Evolutionary conservation across 768 basidiomycete genomes (phyloP).

Genomic region (Tylopilus rubrobrunneus): DNA sequence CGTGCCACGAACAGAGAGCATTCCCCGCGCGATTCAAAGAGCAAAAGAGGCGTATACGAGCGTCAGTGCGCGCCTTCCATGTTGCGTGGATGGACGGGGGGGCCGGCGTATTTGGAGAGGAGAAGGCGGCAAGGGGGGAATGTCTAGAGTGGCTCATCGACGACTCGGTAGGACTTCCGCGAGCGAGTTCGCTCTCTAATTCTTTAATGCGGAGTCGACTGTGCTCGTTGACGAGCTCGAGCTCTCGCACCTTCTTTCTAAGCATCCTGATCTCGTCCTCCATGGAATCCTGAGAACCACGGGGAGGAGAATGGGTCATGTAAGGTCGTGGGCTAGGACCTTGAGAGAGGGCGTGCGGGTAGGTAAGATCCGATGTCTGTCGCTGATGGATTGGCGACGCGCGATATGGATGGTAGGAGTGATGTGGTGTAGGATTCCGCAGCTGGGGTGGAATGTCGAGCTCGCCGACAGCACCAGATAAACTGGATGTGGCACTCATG

Average conservation of each 20-base stretch:
- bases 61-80: conserved; percentile 73
- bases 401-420: conserved; percentile 26
- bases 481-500: conserved; percentile 43
- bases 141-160: conserved; percentile 17
- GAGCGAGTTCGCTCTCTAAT: conserved; percentile 45
- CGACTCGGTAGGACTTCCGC: conserved; percentile 24
- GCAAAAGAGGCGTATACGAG: conserved; percentile 68
- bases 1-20: conserved; percentile 87
- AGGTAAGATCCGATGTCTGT: conserved; percentile 20
- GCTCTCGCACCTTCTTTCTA: conserved; percentile 54
- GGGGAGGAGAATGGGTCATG: conserved; percentile 17
- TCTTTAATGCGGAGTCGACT: conserved; percentile 44
- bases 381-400: conserved; percentile 20
- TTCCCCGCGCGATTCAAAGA: conserved; percentile 85
- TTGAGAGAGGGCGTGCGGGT: conserved; percentile 13
- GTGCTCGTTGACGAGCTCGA: conserved; percentile 57
- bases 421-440: conserved; percentile 28
- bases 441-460: conserved; percentile 36
- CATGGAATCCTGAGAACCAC: conserved; percentile 17
- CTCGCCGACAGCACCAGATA: conserved; percentile 66
- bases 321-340: conserved; percentile 20
- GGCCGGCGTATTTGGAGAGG: conserved; percentile 30
- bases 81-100: conserved; percentile 46
- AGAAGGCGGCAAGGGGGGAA: conserved; percentile 13
- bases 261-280: conserved; percentile 55